Conservation (phyloP, 768 basidiomycete genomes). For the Suillus brevipes region DNA sequence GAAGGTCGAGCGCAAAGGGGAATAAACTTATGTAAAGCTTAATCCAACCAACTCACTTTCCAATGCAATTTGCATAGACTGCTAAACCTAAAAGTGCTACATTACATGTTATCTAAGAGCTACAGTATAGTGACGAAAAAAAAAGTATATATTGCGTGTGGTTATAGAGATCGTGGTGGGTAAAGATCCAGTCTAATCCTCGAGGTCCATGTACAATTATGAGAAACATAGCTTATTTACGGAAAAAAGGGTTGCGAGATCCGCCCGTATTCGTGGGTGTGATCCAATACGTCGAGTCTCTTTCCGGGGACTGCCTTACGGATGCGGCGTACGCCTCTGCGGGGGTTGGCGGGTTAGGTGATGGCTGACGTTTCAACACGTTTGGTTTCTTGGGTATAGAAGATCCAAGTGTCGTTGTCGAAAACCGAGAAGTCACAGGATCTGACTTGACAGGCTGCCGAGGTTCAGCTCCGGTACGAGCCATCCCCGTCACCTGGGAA, state of each 20-base stretch:
- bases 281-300: conserved; percentile 43
- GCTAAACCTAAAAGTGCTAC: conserved; percentile 16
- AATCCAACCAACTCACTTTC: background rate
- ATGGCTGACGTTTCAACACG: conserved; percentile 27
- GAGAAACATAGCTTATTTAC: conserved; percentile 33
- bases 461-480: conserved; percentile 64
- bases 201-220: conserved; percentile 25
- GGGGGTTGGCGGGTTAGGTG: conserved; percentile 43
- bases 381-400: conserved; percentile 34
- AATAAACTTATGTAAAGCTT: conserved; percentile 7
- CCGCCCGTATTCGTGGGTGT: conserved; percentile 44
- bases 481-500: conserved; percentile 66
- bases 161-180: conserved; percentile 13
- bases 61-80: background rate
- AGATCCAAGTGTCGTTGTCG: conserved; percentile 44
- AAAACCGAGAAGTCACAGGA: conserved; percentile 48
- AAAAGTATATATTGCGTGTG: conserved; percentile 18
- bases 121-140: conserved; percentile 14
- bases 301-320: conserved; percentile 37
- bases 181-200: conserved; percentile 22
- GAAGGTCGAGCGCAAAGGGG: background rate
- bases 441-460: conserved; percentile 65
- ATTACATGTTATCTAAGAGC: conserved; percentile 25
- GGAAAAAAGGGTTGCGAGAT: conserved; percentile 59
- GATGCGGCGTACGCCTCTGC: conserved; percentile 62